phyloP scores from a whole-genome alignment of 2,329 filamentous ascomycete genomes.

The Plenodomus tracheiphilus region DNA sequence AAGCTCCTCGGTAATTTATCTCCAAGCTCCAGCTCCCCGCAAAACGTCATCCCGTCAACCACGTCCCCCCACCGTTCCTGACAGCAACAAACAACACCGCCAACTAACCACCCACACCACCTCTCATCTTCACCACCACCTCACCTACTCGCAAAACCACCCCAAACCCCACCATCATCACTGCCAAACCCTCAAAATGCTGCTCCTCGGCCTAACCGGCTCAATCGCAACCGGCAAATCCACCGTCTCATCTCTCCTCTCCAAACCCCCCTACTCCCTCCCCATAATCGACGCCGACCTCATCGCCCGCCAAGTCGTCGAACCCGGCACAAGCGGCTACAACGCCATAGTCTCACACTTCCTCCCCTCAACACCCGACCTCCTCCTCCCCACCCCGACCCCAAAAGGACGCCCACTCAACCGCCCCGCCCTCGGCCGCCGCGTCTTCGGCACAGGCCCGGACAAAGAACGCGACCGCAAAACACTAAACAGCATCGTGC shows the following conservation, averaged over 20 bases:
- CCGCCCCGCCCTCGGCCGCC: constrained; percentile 77
- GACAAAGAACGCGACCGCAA: constrained; percentile 72
- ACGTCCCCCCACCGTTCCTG: constrained; percentile 5
- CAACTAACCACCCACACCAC: background rate
- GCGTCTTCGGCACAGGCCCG: constrained; percentile 81
- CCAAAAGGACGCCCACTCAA: constrained; percentile 77
- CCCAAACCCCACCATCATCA: background rate
- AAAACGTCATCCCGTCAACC: constrained; percentile 10
- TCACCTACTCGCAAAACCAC: background rate
- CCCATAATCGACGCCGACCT: constrained; percentile 94
- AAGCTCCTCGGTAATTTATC: constrained; percentile 9
- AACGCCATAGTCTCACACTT: constrained; percentile 81
- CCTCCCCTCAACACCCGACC: constrained; percentile 77
- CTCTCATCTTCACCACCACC: background rate
- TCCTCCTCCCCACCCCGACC: constrained; percentile 64
- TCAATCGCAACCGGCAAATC: constrained; percentile 99
- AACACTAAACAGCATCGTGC: constrained; percentile 86
- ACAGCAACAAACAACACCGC: background rate
- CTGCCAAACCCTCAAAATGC: constrained; percentile 60
- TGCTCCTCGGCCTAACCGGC: constrained; percentile 93
- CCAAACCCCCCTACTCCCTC: constrained; percentile 77
- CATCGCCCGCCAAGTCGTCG: constrained; percentile 89
- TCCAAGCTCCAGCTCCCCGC: constrained; percentile 13
- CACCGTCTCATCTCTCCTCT: constrained; percentile 84
- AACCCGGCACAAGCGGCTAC: constrained; percentile 86